phyloP scores from a whole-genome alignment of 2,329 filamentous ascomycete species.

The Ceratocystis cubensis region DNA sequence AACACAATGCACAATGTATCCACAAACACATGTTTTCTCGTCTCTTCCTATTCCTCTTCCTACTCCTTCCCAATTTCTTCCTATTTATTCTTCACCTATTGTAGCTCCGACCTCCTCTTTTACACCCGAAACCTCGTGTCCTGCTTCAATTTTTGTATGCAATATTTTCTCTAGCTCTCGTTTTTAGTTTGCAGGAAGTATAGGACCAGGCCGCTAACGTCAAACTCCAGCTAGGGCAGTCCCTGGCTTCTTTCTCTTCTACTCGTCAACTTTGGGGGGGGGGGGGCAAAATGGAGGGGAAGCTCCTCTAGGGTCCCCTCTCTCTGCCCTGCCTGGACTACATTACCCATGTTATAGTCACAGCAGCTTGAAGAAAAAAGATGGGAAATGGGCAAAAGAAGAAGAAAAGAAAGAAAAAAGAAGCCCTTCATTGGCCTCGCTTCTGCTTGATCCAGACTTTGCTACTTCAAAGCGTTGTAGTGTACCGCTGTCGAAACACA shows the following conservation, averaged over 20 bases:
- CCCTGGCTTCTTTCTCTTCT: background rate
- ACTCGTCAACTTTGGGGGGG: background rate
- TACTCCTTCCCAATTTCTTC: background rate
- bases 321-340: background rate
- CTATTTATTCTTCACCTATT: background rate
- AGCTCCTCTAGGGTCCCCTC: background rate
- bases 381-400: background rate
- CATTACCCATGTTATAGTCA: constrained; percentile 3
- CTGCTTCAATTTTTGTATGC: background rate
- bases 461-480: constrained; percentile 1
- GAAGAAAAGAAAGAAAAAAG: background rate
- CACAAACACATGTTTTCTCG: background rate
- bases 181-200: background rate
- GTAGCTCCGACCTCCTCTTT: background rate
- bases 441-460: background rate
- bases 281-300: background rate
- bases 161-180: background rate
- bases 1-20: constrained; percentile 1
- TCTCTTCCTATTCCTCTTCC: background rate
- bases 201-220: background rate
- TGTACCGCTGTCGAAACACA: background rate
- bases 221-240: background rate
- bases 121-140: background rate
- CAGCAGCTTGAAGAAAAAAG: constrained; percentile 12
- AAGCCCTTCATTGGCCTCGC: background rate